Evolutionary conservation across 179 eudicot genomes (phyloP).

Genomic region (Monotropa hypopitys): DNA sequence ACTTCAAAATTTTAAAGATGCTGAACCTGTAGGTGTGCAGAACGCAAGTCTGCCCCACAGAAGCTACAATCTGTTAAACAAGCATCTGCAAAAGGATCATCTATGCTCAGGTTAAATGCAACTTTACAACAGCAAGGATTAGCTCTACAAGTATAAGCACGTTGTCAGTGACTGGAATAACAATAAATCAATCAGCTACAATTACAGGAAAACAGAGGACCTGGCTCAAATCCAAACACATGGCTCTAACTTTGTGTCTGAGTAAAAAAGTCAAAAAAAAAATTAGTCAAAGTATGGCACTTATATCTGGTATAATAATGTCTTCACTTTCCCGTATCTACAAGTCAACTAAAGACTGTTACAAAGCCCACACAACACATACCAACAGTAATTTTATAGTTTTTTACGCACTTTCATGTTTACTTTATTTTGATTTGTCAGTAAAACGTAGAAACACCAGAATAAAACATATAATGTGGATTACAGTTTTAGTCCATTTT

Average conservation of each 20-base stretch:
- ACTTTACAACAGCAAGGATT: neutral
- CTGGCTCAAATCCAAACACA: neutral
- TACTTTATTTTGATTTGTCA: neutral
- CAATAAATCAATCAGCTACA: neutral
- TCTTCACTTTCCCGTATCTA: neutral
- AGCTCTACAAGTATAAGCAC: neutral
- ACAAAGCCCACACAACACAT: neutral
- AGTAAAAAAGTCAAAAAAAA: neutral
- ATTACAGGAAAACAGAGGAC: neutral
- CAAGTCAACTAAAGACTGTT: neutral
- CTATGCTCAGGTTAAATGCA: neutral
- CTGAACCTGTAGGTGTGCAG: constrained; percentile 85
- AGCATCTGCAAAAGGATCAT: constrained; percentile 56
- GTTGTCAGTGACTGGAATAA: neutral
- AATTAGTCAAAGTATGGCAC: neutral
- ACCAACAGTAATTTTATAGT: neutral
- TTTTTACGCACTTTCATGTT: neutral
- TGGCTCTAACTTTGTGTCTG: neutral
- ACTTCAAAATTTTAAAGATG: constrained; percentile 3
- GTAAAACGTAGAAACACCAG: neutral
- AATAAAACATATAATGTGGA: neutral
- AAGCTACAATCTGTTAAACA: constrained; percentile 84
- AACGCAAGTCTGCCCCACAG: constrained; percentile 80
- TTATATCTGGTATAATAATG: neutral
- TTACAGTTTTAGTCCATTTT: neutral